A percentile compares a stretch with the other conserved stretches of the same genome.
Evolutionary conservation across 345 rosid species (phyloP).

Genomic region (Eucalyptus caleyi): DNA sequence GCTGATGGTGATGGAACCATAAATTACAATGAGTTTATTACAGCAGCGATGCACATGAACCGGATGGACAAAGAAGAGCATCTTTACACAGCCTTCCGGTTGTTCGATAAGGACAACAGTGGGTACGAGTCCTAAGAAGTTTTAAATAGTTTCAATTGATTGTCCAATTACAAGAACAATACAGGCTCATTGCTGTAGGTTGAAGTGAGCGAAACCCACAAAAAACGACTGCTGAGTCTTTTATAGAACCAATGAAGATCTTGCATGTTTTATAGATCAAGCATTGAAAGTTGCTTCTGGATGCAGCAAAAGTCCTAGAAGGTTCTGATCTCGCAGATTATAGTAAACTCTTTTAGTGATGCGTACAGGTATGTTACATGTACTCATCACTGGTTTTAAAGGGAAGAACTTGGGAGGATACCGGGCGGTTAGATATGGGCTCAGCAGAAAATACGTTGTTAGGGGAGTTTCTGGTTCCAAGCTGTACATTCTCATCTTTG

Average conservation of each 20-base stretch:
- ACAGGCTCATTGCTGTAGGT: neutral
- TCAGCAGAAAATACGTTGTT: neutral
- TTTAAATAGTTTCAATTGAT: neutral
- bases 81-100: constrained; percentile 64
- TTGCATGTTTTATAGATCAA: neutral
- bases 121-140: constrained; percentile 21
- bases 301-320: neutral
- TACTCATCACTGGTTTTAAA: neutral
- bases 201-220: neutral
- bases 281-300: neutral
- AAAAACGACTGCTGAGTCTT: neutral
- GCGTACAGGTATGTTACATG: constrained; percentile 24
- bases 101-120: constrained; percentile 69
- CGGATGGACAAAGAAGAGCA: constrained; percentile 66
- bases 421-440: neutral
- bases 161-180: neutral
- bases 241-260: neutral
- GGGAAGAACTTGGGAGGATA: neutral
- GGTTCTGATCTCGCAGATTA: neutral
- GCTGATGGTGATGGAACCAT: constrained; percentile 36
- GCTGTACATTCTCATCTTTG: neutral
- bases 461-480: neutral
- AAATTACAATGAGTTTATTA: constrained; percentile 26
- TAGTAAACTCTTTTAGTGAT: no score
- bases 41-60: constrained; percentile 44